phyloP scores from a whole-genome alignment of 2,329 filamentous ascomycete genomes.

The Stagonosporopsis chrysanthemi region DNA sequence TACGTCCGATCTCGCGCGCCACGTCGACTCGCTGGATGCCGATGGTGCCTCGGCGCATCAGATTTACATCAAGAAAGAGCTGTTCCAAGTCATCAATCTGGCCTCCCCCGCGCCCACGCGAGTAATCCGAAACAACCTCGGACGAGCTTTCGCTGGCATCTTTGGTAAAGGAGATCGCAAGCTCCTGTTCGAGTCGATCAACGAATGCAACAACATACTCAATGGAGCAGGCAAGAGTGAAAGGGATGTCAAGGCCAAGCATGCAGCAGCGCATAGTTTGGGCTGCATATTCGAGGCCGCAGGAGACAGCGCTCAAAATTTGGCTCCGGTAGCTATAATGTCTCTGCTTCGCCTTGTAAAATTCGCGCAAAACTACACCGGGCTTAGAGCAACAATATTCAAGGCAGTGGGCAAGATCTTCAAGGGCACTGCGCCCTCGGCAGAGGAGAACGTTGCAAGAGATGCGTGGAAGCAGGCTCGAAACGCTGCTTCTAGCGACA shows the following conservation, averaged over 20 bases:
- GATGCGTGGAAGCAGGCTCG: slow-evolving; percentile 94
- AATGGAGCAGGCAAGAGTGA: slow-evolving; percentile 76
- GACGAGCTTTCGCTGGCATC: slow-evolving; percentile 81
- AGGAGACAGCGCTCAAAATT: slow-evolving; percentile 87
- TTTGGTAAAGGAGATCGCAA: slow-evolving; percentile 88
- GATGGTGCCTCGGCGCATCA: slow-evolving; percentile 90
- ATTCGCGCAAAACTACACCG: slow-evolving; percentile 78
- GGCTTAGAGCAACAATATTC: slow-evolving; percentile 80
- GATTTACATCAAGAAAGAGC: slow-evolving; percentile 89
- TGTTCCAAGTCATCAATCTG: slow-evolving; percentile 90
- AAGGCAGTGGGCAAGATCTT: slow-evolving; percentile 77
- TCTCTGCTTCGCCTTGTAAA: slow-evolving; percentile 82
- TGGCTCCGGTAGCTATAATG: slow-evolving; percentile 77
- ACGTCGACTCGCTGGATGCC: slow-evolving; percentile 75
- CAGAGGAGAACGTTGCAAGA: slow-evolving; percentile 85
- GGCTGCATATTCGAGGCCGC: slow-evolving; percentile 91
- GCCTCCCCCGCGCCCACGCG: slow-evolving; percentile 81
- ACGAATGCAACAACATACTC: slow-evolving; percentile 79
- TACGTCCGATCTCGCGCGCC: slow-evolving; percentile 79
- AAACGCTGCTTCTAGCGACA: slow-evolving; percentile 78
- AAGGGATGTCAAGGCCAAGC: slow-evolving; percentile 78
- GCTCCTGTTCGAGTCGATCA: slow-evolving; percentile 91
- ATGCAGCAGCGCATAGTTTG: slow-evolving; percentile 86
- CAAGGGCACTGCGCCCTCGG: slow-evolving; percentile 74
- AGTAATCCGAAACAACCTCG: slow-evolving; percentile 88